phyloP scores from a whole-genome alignment of 139 green algal species.

The Diplosphaera chodatii region DNA sequence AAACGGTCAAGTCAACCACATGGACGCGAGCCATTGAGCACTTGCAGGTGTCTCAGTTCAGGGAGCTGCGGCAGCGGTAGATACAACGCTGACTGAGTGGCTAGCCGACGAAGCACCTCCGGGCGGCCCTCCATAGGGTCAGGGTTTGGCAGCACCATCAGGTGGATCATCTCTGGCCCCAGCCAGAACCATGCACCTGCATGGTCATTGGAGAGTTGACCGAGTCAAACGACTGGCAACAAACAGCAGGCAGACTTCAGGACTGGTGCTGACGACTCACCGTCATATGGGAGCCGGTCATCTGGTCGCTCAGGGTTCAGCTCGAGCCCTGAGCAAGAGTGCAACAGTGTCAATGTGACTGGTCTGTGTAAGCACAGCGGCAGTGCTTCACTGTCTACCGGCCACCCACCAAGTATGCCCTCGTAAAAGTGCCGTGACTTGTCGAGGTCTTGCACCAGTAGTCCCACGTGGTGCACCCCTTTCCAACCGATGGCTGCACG shows the following conservation, averaged over 20 bases:
- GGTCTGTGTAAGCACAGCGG: too few relatives aligned
- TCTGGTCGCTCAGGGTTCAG: constrained; percentile 79
- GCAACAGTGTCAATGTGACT: not conserved
- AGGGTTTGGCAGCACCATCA: constrained; percentile 91
- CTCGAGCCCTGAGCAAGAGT: constrained; percentile 27
- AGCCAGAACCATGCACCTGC: constrained; percentile 75
- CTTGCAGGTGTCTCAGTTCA: too few relatives aligned
- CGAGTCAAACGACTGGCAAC: too few relatives aligned
- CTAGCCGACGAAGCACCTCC: constrained; percentile 3
- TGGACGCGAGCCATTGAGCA: too few relatives aligned
- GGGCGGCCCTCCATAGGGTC: constrained; percentile 55
- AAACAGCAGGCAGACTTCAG: too few relatives aligned
- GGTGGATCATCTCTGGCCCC: constrained; percentile 81
- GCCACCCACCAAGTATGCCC: constrained; percentile 51
- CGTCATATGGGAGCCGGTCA: constrained; percentile 79
- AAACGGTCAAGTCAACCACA: too few relatives aligned
- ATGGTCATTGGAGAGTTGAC: too few relatives aligned
- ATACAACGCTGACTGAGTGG: too few relatives aligned
- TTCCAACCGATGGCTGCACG: constrained; percentile 8
- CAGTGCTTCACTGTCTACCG: not conserved
- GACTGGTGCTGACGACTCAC: constrained; percentile 71
- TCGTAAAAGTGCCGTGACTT: constrained; percentile 74
- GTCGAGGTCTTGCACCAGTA: constrained; percentile 76
- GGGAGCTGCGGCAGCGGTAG: too few relatives aligned
- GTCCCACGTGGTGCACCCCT: constrained; percentile 81